Base-by-base conservation (phyloP, 2,329 filamentous ascomycete genomes). In the Pseudocercospora pini-densiflorae region DNA sequence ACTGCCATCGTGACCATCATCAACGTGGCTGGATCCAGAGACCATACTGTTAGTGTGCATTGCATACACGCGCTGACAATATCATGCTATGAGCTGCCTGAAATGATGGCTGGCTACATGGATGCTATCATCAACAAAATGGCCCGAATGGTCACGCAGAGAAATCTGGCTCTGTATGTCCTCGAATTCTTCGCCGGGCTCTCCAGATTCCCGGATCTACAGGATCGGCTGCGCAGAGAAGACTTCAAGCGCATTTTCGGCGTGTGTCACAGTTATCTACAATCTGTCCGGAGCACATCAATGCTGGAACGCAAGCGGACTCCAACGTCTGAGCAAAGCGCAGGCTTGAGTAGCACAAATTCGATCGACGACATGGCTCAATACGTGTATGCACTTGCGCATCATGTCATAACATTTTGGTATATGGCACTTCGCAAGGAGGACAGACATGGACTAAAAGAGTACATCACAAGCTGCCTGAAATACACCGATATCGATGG, bases 361-460 rank as follows among this genome's bases (percentile, higher is more conserved):
- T 61, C 73, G 49, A 58, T 59, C 61, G 80, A 81, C 14, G 70
- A 72, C 33, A 71, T 71, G 66, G 70, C 63, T 74, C 82, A 68
- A 78, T 99, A 99, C 77, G 92, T 99, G 27, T 95, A 96, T 78
- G 92, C 93, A 1, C 83, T 98, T 61, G 94, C 94, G 8, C 97
- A 97, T 77, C 94, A 98, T 77, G 93, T 97, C 72, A 94, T 99
- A 71, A 91, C 93, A 1, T 97, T 97, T 77, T 99, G 95, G 95
- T 99, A 98, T 77, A 85, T 99, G 72, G 92, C 93, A 0, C 79
- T 99, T 72, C 94, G 93, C 75, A 85, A 97, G 60, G 88, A 90
- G 43, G 93, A 97, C 76, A 89, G 95, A 59, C 88, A 90, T 36
- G 92, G 88, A 68, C 90, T 97, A 71, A 93, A 97, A 60, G 89